These are phyloP conservation scores for Phytophthora fragariae DNA, from an alignment of 352 stramenopile species.

Conservation along the genomic window DNA sequence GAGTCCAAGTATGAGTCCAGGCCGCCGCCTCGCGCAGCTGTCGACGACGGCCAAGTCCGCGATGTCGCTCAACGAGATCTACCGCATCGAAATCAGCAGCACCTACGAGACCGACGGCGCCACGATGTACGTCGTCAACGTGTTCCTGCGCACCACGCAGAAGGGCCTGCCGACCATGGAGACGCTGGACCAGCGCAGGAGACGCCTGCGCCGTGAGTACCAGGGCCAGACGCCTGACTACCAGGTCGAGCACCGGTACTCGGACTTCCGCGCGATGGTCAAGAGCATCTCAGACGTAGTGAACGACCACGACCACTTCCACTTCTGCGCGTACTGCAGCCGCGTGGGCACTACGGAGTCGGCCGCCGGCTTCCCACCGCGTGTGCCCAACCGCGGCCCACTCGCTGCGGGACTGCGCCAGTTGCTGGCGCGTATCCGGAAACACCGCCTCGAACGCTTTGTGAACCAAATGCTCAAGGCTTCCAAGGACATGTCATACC, in stretches of 20 bases:
- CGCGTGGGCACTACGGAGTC: conserved; percentile 48
- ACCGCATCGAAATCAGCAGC: conserved; percentile 50
- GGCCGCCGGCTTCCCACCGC: conserved; percentile 57
- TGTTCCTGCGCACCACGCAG: conserved; percentile 56
- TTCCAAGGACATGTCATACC: conserved; percentile 61
- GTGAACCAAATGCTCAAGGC: conserved; percentile 50
- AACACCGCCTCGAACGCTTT: conserved; percentile 47
- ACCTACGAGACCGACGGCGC: conserved; percentile 46
- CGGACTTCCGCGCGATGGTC: conserved; percentile 58
- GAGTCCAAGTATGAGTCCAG: conserved; percentile 6
- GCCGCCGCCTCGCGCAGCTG: conserved; percentile 48
- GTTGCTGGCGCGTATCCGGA: conserved; percentile 34
- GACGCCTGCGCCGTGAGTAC: conserved; percentile 32
- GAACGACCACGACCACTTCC: conserved; percentile 48
- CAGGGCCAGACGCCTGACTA: conserved; percentile 46
- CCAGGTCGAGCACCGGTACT: conserved; percentile 63
- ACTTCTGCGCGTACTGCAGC: conserved; percentile 66
- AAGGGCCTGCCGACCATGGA: conserved; percentile 54
- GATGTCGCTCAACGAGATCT: conserved; percentile 70
- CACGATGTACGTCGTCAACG: conserved; percentile 61
- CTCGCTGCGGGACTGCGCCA: conserved; percentile 17
- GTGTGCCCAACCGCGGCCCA: conserved; percentile 32
- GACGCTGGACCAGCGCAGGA: conserved; percentile 32
- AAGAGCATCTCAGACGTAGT: conserved; percentile 42
- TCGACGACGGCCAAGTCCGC: conserved; percentile 58